A percentile compares a stretch with the other conserved stretches of the same genome.
Conservation (phyloP, 2,329 filamentous ascomycete species). For the Cytospora schulzeri region DNA sequence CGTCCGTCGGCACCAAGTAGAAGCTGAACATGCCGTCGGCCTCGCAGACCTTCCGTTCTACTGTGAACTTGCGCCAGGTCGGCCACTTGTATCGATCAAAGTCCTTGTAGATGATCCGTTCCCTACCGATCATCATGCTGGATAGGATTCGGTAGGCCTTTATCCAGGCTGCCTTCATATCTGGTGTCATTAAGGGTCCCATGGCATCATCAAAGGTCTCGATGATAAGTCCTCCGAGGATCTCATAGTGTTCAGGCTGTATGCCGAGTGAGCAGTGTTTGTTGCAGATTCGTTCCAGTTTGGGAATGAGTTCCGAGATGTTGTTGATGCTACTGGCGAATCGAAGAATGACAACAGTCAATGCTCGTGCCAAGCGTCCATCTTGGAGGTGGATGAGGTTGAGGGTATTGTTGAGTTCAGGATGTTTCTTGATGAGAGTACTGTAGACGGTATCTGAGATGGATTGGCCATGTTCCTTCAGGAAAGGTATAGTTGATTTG, state of each 20-base stretch:
- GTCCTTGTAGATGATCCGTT: conserved; percentile 59
- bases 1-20: conserved; percentile 64
- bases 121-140: conserved; percentile 65
- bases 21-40: conserved; percentile 68
- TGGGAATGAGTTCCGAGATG: conserved; percentile 50
- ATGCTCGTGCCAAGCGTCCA: conserved; percentile 57
- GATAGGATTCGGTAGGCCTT: conserved; percentile 71
- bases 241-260: conserved; percentile 63
- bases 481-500: conserved; percentile 67
- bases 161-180: conserved; percentile 65
- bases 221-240: conserved; percentile 67
- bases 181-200: conserved; percentile 61
- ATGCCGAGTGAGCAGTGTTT: conserved; percentile 70
- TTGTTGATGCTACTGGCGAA: conserved; percentile 69
- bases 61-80: conserved; percentile 65
- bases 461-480: conserved; percentile 63
- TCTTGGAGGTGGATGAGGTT: conserved; percentile 64
- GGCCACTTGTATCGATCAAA: conserved; percentile 56
- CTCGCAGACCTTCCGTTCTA: conserved; percentile 63
- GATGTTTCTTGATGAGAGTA: conserved; percentile 62
- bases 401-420: conserved; percentile 66
- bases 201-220: conserved; percentile 65
- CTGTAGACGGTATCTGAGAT: conserved; percentile 71
- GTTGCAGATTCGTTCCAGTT: conserved; percentile 57
- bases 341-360: conserved; percentile 63